Evolutionary conservation across 352 stramenopile species (phyloP), one percentile per base, ranked within the genome.

Genomic region (Pythium pyrilobum): DNA sequence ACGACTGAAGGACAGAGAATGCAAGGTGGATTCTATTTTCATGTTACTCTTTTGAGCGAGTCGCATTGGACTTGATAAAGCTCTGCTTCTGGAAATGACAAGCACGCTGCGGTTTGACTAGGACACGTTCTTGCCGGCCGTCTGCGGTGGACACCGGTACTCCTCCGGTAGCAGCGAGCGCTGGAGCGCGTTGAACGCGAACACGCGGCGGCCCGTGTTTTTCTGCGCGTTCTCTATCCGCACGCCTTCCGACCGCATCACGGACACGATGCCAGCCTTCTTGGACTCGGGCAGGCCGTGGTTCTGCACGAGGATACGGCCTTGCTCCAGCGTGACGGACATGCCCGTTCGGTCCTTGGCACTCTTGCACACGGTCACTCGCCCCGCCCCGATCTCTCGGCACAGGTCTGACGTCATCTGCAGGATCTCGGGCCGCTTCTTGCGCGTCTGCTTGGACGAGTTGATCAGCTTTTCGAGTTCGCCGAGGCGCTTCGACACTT

Each of bases 301-400:
- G 31, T 88, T 69, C 53, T 89, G 68, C n/a, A 91, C 81, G 3
- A 93, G 66, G 64, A 93, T 92, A 28, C 83, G 81, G 8, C 81
- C 88, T 60, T 98, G 87, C 60, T 98, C 96, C 37, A 98, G 87
- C 33, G 95, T 98, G 34, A 98, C 87, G 10, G 96, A 96, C 96
- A 99, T 99, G 5, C 92, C 94, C 32, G 96, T 99, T 37, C 96
- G 87, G 69, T 99, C 95, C 70, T 99, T 99, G n/a, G 95, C 95
- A 36, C 79, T 96, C 60, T 99, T 99, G 62, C 96, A 99, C 64
- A 98, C 97, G 0, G 97, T 96, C 39, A 97, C 80, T 36, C 89
- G 87, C 4, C 92, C 93, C 21, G 81, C 95, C 10, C 86, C 76
- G 29, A 99, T 73, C 28, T 68, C 53, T 8, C 83, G 81, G 58